Conservation (phyloP, 371 early-diverging fungal genomes). For the Mucor saturninus region DNA sequence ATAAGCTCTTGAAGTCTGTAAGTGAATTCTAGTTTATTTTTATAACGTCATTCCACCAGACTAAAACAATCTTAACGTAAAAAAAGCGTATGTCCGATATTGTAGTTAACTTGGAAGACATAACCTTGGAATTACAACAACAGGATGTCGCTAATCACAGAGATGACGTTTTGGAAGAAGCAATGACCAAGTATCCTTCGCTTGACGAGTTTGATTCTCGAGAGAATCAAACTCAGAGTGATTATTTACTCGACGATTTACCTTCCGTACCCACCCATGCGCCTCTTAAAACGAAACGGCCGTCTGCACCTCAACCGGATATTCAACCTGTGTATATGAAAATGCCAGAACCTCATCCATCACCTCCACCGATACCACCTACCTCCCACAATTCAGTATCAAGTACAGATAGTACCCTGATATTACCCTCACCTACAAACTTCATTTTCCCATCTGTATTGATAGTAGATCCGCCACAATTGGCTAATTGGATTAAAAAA, state of each 20-base stretch:
- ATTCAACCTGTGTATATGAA: conserved; percentile 17
- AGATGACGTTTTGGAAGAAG: conserved; percentile 9
- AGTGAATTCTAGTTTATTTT: conserved; percentile 12
- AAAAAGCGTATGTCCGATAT: conserved; percentile 42
- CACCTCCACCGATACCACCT: conserved; percentile 4
- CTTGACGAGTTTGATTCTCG: conserved; percentile 9
- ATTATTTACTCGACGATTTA: conserved; percentile 6
- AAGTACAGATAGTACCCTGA: not conserved
- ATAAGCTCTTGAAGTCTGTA: conserved; percentile 53
- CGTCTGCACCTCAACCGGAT: not conserved
- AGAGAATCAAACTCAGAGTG: conserved; percentile 4
- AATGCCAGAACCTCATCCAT: conserved; percentile 24
- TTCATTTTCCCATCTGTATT: conserved; percentile 29
- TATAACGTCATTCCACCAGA: conserved; percentile 12
- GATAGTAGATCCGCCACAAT: conserved; percentile 43
- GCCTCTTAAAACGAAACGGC: conserved; percentile 3
- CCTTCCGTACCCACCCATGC: conserved; percentile 27
- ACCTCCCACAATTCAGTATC: not conserved
- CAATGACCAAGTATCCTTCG: conserved; percentile 12
- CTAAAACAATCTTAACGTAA: too few species aligned
- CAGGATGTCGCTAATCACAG: conserved; percentile 11
- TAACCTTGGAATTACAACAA: conserved; percentile 14
- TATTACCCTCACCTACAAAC: conserved; percentile 23
- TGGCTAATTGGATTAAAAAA: conserved; percentile 44
- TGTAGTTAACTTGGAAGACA: conserved; percentile 28